Evolutionary conservation across 345 rosid species (phyloP), one percentile per base, ranked within the genome.

Genomic region (Leavenworthia alabamica): DNA sequence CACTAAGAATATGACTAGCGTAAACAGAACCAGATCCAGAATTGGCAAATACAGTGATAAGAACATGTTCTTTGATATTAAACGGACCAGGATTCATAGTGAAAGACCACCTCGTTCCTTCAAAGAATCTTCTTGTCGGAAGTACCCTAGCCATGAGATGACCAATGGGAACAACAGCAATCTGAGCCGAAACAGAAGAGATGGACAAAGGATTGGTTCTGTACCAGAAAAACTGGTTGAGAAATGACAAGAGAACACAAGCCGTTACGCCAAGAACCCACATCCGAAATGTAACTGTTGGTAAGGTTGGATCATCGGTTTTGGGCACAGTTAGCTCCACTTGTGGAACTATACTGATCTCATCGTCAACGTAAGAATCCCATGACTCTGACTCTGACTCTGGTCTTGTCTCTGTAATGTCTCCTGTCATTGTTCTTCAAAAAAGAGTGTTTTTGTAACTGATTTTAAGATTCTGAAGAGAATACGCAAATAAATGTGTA

Each of bases 161-260:
- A 15, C 97, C 95, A 4, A 86, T 48, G 3, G 97, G 95, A 24
- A 86, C 89, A 8, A 86, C 89, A 3, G 88, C 89, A 51, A 89
- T 86, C 82, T 81, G 86, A 36, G 92, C 95, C 5, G 91, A 84
- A 4, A 86, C 79, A n/a, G 89, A 49, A 0, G 80, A 33, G 22
- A 89, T 56, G 10, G 4, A 3, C 78, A 89, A 47, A 3, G 95
- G 92, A 59, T 77, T 76, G 31, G 59, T 68, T 56, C 95, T 70
- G 63, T 86, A 89, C 95, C 95, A 86, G 67, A 83, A 86, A 76
- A 89, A 89, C 82, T 89, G 97, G 84, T 86, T 86, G 3, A 83
- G 74, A 68, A 86, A 80, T 2, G 97, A 79, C 35, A 89, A 77
- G 6, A 86, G 5, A 16, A 81, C 70, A 35, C 97, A 88, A 0